Base-by-base conservation (phyloP, 2,329 filamentous ascomycete species). In the Juglanconis sp. region DNA sequence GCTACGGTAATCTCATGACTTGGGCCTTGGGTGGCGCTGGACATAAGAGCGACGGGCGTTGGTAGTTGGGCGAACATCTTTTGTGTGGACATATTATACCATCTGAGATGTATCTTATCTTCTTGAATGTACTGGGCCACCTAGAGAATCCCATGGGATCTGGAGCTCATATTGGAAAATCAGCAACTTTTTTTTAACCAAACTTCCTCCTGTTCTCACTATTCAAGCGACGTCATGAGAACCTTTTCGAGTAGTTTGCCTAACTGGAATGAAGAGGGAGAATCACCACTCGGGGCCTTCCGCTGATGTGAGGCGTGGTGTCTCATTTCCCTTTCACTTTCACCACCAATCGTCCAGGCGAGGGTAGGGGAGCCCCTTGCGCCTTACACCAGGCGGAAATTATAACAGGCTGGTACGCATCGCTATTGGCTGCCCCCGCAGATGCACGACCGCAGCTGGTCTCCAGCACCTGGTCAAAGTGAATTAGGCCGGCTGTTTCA, bases 1-100 rank as follows among this genome's bases (percentile, higher is more conserved):
- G 75, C 70, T 70, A 72, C 70, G 74, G 73, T 72, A 73, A 68
- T 72, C 56, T 62, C 51, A 74, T 68, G 67, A 71, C 66, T 70
- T 66, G 68, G 66, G 66, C 62, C 64, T 65, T 67, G 67, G 61
- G 58, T 50, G 58, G 54, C 54, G 50, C 42, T 42, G 40, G 34
- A 46, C 36, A 55, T 60, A 42, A 30, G 36, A 46, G 17, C 17
- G 57, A 44, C n/a, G 31, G 46, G 57, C 30, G 10, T 30, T 46
- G 30, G 46, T 31, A 24, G 31, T 36, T 53, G 40, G 46, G 36
- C 59, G 54, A 46, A 32, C 60, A 63, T 61, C 61, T 57, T 57
- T 50, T 55, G 53, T 46, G 54, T 61, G 55, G 30, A 46, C 36
- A 46, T 46, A 54, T 44, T 30, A 24, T 34, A 34, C 55, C 47